Evolutionary conservation across 2,329 filamentous ascomycete genomes (phyloP).

Genomic region (Diaporthe australafricana): DNA sequence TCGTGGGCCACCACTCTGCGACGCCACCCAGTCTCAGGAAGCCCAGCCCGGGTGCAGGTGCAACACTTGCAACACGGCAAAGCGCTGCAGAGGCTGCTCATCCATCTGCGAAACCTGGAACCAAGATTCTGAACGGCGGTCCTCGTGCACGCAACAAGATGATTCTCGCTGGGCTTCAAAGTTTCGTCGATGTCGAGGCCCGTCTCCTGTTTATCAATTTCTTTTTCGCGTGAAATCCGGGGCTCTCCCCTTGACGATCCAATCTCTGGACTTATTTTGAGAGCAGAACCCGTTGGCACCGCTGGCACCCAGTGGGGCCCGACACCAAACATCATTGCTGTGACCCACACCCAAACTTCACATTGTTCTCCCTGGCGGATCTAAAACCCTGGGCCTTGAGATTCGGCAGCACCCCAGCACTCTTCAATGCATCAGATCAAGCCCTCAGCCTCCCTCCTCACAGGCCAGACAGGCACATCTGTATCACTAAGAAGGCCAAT

Average conservation of each 20-base stretch:
- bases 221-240: constrained; percentile 18
- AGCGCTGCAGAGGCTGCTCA: background rate
- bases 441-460: background rate
- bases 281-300: constrained; percentile 23
- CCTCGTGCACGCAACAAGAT: background rate
- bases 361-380: background rate
- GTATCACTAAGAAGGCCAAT: background rate
- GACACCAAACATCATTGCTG: constrained; percentile 8
- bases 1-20: constrained; percentile 33
- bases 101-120: background rate
- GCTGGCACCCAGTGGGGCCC: constrained; percentile 30
- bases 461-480: background rate
- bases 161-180: constrained; percentile 14
- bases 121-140: background rate
- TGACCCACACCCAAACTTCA: constrained; percentile 3
- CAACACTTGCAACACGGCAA: constrained; percentile 24
- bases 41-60: constrained; percentile 8
- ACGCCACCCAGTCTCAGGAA: constrained; percentile 31
- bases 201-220: constrained; percentile 30
- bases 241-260: constrained; percentile 33
- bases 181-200: constrained; percentile 28
- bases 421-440: constrained; percentile 11
- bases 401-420: constrained; percentile 6
- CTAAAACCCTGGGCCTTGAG: constrained; percentile 11
- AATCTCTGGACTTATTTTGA: constrained; percentile 37